Evolutionary conservation across 768 basidiomycete genomes (phyloP).

Genomic region (Antrodiella citrinella): DNA sequence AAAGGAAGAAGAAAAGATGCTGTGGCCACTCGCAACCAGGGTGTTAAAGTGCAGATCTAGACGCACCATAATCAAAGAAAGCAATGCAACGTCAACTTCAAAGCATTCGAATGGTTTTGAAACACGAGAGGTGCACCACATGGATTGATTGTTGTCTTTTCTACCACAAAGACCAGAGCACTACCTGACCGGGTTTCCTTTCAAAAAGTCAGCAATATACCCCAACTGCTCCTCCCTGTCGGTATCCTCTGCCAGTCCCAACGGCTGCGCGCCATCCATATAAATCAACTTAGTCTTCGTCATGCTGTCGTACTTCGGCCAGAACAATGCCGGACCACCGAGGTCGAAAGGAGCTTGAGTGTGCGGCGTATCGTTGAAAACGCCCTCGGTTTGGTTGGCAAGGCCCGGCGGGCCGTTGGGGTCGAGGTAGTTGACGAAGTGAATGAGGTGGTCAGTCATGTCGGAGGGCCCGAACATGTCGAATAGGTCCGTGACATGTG

Average conservation of each 20-base stretch:
- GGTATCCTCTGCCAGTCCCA: background rate
- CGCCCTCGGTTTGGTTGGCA: background rate
- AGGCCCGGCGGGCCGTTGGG: conserved; percentile 32
- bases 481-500: conserved; percentile 35
- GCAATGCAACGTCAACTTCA: too few species aligned
- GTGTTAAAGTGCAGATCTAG: too few species aligned
- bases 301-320: background rate
- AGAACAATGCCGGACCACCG: background rate
- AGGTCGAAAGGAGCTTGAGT: background rate
- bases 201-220: background rate
- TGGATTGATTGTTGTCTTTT: too few species aligned
- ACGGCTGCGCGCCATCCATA: background rate
- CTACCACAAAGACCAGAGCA: too few species aligned
- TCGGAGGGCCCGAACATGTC: conserved; percentile 35
- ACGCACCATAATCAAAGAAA: too few species aligned
- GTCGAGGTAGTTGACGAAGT: conserved; percentile 34
- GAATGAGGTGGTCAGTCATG: conserved; percentile 38
- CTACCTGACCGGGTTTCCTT: background rate
- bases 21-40: too few species aligned
- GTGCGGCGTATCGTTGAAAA: background rate
- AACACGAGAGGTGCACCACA: too few species aligned
- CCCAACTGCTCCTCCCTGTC: background rate
- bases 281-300: background rate
- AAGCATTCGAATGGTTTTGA: too few species aligned
- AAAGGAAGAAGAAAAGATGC: too few species aligned